Evolutionary conservation across 805 yeast genomes (phyloP).

Genomic region (Wickerhamiella slavikovae): DNA sequence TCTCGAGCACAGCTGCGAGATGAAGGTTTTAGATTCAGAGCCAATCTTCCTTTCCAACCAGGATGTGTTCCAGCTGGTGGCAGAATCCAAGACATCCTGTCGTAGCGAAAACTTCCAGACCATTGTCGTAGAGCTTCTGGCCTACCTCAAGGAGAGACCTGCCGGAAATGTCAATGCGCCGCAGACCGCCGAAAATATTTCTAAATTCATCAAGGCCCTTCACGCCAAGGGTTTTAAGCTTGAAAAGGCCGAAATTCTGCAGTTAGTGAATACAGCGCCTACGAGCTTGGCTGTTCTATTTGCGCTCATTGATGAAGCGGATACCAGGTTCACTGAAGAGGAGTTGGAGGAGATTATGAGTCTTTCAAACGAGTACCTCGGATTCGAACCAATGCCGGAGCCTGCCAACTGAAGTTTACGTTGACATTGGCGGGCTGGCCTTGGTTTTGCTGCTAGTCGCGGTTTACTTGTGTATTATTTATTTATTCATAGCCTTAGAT

Average conservation of each 20-base stretch:
- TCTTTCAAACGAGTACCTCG: constrained; percentile 25
- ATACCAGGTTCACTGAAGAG: constrained; percentile 55
- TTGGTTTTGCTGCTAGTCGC: too few relatives aligned
- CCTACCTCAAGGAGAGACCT: constrained; percentile 21
- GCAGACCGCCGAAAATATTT: constrained; percentile 18
- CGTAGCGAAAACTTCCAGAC: constrained; percentile 16
- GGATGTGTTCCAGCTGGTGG: constrained; percentile 40
- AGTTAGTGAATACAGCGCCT: constrained; percentile 66
- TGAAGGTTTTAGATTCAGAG: constrained; percentile 28
- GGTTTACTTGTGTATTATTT: too few relatives aligned
- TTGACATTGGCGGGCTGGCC: neutral
- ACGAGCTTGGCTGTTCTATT: constrained; percentile 58
- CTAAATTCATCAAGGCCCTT: constrained; percentile 24
- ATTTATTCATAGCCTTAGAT: too few relatives aligned
- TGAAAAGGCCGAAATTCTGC: constrained; percentile 68
- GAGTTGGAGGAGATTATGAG: constrained; percentile 38
- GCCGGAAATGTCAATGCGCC: constrained; percentile 18
- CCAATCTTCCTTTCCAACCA: constrained; percentile 42
- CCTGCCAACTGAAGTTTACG: neutral
- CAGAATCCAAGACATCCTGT: constrained; percentile 22
- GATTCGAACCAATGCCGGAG: constrained; percentile 15
- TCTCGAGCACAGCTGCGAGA: too few relatives aligned
- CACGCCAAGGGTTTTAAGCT: constrained; percentile 27
- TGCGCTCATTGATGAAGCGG: constrained; percentile 81
- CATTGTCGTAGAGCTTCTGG: constrained; percentile 18